Evolutionary conservation across 2,329 filamentous ascomycete species (phyloP), one percentile per base, ranked within the genome.

Genomic region (Aquanectria penicillioides): DNA sequence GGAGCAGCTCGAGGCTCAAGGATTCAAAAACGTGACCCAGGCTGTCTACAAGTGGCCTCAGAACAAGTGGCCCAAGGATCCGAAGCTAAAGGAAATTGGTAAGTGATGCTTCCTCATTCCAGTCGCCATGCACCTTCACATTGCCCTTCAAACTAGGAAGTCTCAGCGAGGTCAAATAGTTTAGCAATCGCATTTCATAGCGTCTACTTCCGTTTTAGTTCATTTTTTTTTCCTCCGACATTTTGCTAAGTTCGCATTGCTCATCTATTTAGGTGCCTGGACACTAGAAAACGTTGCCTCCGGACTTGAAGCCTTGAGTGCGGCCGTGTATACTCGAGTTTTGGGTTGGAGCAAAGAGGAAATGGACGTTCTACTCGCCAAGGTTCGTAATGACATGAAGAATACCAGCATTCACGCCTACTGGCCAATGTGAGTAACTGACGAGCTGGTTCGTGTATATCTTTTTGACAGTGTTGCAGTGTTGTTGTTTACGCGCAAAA

Each of bases 11-110:
- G 70, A 73, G 13, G 78, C 80, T 5, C 80, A 80, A 0, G 85
- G 85, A 0, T 86, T 86, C 62, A 69, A 74, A 36, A 76, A 85
- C 55, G 77, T 87, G 0, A 68, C 70, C 0, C 78, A 83, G 59
- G 70, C 75, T 2, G 65, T 80, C 5, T 80, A 74, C 66, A 81
- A 80, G 67, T 78, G 82, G 70, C 82, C 82, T 1, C 73, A 76
- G 50, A 82, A 80, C 59, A 69, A 74, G 3, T 85, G 83, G 82
- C 78, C 81, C 0, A 81, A 78, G 48, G 77, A 83, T 26, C 72
- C 72, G 13, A 79, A 77, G 25, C 72, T 81, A 43, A 86, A 85
- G 63, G 78, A 84, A 46, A 68, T 84, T 5, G 65, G 59, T 61
- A 31, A 25, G 57, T 6, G 0, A 5, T 5, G 3, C 5, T 9